Evolutionary conservation across 768 basidiomycete genomes (phyloP).

Genomic region (Galerina sulciceps): DNA sequence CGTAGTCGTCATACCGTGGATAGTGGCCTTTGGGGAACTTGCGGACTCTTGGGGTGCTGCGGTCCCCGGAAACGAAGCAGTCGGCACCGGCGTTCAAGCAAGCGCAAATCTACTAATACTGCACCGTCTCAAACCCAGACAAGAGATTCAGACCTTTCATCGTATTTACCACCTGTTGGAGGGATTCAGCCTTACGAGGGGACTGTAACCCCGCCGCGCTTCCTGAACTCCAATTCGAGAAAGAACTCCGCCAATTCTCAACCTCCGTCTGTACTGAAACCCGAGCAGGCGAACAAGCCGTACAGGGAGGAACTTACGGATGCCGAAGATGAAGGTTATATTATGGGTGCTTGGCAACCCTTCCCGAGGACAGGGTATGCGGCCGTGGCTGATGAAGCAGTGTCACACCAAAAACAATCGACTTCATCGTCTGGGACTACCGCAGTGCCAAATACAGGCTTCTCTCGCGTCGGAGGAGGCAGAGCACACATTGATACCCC

Average conservation of each 20-base stretch:
- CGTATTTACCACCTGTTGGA: slow-evolving; percentile 51
- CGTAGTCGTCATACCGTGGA: slow-evolving; percentile 79
- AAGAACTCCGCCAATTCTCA: slow-evolving; percentile 59
- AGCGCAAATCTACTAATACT: slow-evolving; percentile 11
- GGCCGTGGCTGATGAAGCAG: slow-evolving; percentile 5
- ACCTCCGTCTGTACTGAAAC: slow-evolving; percentile 73
- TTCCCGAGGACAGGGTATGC: slow-evolving; percentile 53
- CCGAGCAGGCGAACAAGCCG: slow-evolving; percentile 77
- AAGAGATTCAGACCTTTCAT: slow-evolving; percentile 51
- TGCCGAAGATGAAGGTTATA: slow-evolving; percentile 82
- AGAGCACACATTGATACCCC: slow-evolving; percentile 85
- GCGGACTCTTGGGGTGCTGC: slow-evolving; percentile 73
- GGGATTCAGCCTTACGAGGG: slow-evolving; percentile 30
- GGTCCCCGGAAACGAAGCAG: slow-evolving; percentile 46
- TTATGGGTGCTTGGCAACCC: slow-evolving; percentile 95
- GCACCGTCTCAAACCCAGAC: slow-evolving; percentile 17
- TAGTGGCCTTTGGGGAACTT: slow-evolving; percentile 85
- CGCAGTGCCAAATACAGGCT: slow-evolving; percentile 48
- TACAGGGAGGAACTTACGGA: slow-evolving; percentile 63
- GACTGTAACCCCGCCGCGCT: slow-evolving; percentile 35
- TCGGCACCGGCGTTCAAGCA: slow-evolving; percentile 31
- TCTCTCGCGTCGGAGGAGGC: slow-evolving; percentile 88
- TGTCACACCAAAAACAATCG: slow-evolving; percentile 18
- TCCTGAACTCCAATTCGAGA: slow-evolving; percentile 40
- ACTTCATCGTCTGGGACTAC: slow-evolving; percentile 9